Evolutionary conservation across 169 alveolate genomes (phyloP), one percentile per base, ranked within the genome.

Genomic region (Miamiensis avidus): DNA sequence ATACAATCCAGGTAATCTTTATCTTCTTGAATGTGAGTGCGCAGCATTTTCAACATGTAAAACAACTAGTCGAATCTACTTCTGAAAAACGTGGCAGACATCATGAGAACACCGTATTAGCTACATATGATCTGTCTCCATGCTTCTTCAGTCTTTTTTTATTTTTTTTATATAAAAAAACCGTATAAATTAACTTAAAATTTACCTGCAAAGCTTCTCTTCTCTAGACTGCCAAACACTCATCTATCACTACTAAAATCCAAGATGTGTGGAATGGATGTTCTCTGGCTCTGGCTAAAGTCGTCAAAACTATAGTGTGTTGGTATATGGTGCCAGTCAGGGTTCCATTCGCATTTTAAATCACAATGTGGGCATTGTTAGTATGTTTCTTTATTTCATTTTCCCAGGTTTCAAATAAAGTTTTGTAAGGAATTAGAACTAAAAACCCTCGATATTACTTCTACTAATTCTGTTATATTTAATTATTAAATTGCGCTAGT

Each of bases 71-170:
- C 77, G 25, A 74, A 74, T 74, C 77, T 74, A 28, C 29, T 28
- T 29, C 77, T 74, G 25, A 74, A 74, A 74, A 74, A 74, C 11
- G 77, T 74, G 25, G 77, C 77, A 29, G 77, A 74, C 31, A 74
- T n/a, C 31, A 74, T 28, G 25, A 74, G 25, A 11, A n/a, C 29
- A 15, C 77, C 77, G 25, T 74, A 74, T 74, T 29, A 28, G 25
- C 77, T 74, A 28, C 25, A 74, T 11, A 74, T n/a, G 11, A 29
- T 28, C 77, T 74, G 25, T 74, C 31, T 74, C 33, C 77, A 74
- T 11, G 77, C 77, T 25, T 74, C 77, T 25, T 74, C 6, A 11
- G 77, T 74, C 31, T 74, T 49, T 49, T 11, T 49, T 49, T 11
- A 49, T 11, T 49, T 49, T 49, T 49, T 49, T 49, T 49, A 11